Conservation (phyloP, 2,329 filamentous ascomycete genomes). For the Talaromyces marneffei region DNA sequence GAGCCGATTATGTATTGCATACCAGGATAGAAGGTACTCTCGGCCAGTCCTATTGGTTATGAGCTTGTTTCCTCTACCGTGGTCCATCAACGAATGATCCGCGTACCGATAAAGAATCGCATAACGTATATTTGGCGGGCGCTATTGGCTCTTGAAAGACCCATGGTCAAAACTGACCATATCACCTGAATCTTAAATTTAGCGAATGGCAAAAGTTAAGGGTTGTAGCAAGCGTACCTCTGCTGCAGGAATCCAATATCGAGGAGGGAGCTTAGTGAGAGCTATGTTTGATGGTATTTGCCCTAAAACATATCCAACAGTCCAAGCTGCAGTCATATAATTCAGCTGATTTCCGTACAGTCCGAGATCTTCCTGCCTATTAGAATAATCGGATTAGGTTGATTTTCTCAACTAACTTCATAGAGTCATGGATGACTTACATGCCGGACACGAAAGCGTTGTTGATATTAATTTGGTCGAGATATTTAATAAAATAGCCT, state of each 20-base stretch:
- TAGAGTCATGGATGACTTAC: conserved; percentile 19
- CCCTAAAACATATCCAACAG: conserved; percentile 55
- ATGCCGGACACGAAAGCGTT: conserved; percentile 46
- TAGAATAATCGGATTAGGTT: background rate
- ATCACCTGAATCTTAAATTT: conserved; percentile 29
- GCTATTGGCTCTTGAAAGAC: conserved; percentile 36
- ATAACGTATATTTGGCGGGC: conserved; percentile 43
- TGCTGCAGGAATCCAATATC: conserved; percentile 45
- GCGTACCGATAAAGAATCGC: conserved; percentile 45
- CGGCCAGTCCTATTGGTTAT: conserved; percentile 9
- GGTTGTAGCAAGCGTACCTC: conserved; percentile 35
- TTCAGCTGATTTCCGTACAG: conserved; percentile 53
- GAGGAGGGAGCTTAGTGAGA: conserved; percentile 44
- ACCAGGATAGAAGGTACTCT: conserved; percentile 47
- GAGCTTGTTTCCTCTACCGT: background rate
- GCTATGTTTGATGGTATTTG: conserved; percentile 49
- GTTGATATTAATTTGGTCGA: conserved; percentile 43
- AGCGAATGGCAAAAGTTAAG: background rate
- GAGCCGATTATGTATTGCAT: conserved; percentile 49
- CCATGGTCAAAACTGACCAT: conserved; percentile 48
- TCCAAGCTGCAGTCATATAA: conserved; percentile 53
- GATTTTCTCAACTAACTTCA: no score
- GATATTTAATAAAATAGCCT: conserved; percentile 49
- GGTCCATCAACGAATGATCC: no score
- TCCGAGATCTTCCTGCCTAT: conserved; percentile 48